Evolutionary conservation across 2,329 filamentous ascomycete genomes (phyloP).

Genomic region (Exophiala sp.): DNA sequence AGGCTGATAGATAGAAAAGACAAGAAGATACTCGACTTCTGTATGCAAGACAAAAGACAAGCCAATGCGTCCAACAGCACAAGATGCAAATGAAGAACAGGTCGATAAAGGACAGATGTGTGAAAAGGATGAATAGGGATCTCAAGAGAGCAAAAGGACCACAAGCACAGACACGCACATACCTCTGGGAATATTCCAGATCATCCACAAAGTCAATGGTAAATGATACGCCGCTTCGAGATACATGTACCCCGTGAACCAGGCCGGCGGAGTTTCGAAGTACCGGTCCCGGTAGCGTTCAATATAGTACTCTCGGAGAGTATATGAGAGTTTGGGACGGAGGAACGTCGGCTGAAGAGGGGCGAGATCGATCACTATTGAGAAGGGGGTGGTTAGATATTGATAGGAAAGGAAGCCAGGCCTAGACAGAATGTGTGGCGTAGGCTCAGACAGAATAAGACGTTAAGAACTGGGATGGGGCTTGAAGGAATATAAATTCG

Average conservation of each 20-base stretch:
- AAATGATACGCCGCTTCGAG: constrained; percentile 58
- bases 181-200: constrained; percentile 51
- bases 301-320: constrained; percentile 54
- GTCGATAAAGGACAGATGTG: no score
- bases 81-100: no score
- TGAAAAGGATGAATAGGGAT: no score
- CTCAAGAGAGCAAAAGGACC: no score
- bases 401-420: not conserved
- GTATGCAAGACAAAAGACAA: no score
- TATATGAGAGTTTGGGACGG: constrained; percentile 45
- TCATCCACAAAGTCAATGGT: constrained; percentile 55
- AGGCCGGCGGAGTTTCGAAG: constrained; percentile 53
- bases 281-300: constrained; percentile 58
- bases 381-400: not conserved
- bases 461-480: no score
- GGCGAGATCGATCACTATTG: constrained; percentile 54
- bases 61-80: no score
- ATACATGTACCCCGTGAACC: constrained; percentile 53
- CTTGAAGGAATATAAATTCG: no score
- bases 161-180: no score
- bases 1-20: no score
- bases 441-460: no score
- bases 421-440: constrained; percentile 57
- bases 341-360: constrained; percentile 52
- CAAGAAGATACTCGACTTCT: no score